phyloP scores from a whole-genome alignment of 164 flowering plant species.

The Vitis rupestris region DNA sequence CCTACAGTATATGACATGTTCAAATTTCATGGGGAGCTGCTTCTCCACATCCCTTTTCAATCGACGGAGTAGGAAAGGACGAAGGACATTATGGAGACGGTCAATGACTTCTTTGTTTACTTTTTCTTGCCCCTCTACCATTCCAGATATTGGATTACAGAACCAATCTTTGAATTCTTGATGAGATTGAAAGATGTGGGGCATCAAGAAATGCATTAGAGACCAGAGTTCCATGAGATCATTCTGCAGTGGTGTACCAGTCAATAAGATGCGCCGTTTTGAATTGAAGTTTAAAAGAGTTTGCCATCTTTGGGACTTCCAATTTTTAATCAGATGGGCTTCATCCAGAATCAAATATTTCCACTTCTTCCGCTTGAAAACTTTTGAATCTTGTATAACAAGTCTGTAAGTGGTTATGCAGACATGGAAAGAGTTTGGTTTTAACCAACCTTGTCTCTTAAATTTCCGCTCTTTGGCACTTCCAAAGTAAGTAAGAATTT shows the following conservation, averaged over 20 bases:
- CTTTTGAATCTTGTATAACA: conserved; percentile 94
- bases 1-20: conserved; percentile 92
- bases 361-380: conserved; percentile 98
- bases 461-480: conserved; percentile 93
- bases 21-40: conserved; percentile 91
- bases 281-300: conserved; percentile 96
- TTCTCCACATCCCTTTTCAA: conserved; percentile 97
- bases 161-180: conserved; percentile 99
- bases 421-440: conserved; percentile 89
- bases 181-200: conserved; percentile 97
- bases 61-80: conserved; percentile 92
- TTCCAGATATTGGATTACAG: conserved; percentile 92
- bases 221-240: conserved; percentile 99
- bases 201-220: conserved; percentile 99
- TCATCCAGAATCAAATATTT: conserved; percentile 96
- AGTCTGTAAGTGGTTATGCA: conserved; percentile 98
- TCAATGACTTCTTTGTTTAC: conserved; percentile 97
- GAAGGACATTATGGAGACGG: conserved; percentile 95
- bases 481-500: conserved; percentile 95
- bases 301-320: conserved; percentile 99
- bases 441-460: conserved; percentile 99
- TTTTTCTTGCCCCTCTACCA: conserved; percentile 98
- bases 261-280: conserved; percentile 85
- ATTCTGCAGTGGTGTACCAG: conserved; percentile 98
- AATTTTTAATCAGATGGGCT: conserved; percentile 97